Evolutionary conservation across 2,329 filamentous ascomycete species (phyloP).

Genomic region (Penicillium vulpinum): DNA sequence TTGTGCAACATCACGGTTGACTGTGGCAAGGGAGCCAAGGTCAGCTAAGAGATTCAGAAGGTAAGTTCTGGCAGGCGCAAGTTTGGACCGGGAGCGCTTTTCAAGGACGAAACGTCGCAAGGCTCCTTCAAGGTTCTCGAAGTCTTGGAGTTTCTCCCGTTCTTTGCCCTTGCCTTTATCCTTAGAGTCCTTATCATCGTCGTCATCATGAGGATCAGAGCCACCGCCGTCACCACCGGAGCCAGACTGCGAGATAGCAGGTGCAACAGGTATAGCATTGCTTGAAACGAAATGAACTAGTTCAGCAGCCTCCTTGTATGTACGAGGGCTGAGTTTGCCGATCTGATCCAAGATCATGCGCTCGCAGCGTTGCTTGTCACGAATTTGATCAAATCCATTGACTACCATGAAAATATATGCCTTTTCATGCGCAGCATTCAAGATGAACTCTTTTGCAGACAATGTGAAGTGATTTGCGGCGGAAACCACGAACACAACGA

Average conservation of each 20-base stretch:
- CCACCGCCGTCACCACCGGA: slow-evolving; percentile 58
- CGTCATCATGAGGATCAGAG: slow-evolving; percentile 50
- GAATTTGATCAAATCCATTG: slow-evolving; percentile 92
- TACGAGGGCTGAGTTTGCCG: slow-evolving; percentile 80
- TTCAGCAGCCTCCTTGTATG: slow-evolving; percentile 87
- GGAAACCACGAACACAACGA: slow-evolving; percentile 97
- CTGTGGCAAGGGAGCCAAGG: slow-evolving; percentile 74
- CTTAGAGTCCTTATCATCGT: slow-evolving; percentile 60
- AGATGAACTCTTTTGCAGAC: slow-evolving; percentile 96
- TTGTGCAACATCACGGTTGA: slow-evolving; percentile 85
- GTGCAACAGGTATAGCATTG: slow-evolving; percentile 79
- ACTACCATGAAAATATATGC: slow-evolving; percentile 99
- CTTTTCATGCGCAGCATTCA: slow-evolving; percentile 92
- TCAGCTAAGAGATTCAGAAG: slow-evolving; percentile 90
- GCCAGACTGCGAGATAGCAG: slow-evolving; percentile 50
- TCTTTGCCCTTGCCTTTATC: slow-evolving; percentile 86
- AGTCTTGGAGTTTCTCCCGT: slow-evolving; percentile 85
- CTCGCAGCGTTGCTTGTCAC: slow-evolving; percentile 86
- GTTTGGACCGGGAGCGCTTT: slow-evolving; percentile 90
- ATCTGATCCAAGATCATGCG: slow-evolving; percentile 94
- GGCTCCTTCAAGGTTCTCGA: slow-evolving; percentile 84
- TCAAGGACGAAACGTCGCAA: slow-evolving; percentile 91
- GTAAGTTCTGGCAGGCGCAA: slow-evolving; percentile 94
- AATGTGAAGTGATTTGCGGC: slow-evolving; percentile 97
- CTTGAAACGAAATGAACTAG: slow-evolving; percentile 98